phyloP scores from a whole-genome alignment of 805 yeast species.

The Brettanomyces anomalus region DNA sequence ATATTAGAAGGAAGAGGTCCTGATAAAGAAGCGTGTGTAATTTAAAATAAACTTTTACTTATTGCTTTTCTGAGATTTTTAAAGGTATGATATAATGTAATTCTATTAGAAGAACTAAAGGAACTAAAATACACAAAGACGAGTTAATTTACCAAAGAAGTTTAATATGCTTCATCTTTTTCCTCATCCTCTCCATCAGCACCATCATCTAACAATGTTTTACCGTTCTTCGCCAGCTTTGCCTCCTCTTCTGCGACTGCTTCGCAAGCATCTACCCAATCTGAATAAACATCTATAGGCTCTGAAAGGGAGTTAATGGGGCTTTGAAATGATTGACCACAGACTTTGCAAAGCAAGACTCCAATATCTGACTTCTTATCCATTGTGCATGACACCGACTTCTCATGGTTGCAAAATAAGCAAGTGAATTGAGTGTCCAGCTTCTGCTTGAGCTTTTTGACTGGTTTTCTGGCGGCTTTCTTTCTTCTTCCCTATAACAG shows the following conservation, averaged over 20 bases:
- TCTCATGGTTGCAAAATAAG: slow-evolving; percentile 91
- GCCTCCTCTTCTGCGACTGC: slow-evolving; percentile 65
- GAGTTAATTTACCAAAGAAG: not conserved
- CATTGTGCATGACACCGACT: slow-evolving; percentile 77
- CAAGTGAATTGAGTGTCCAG: slow-evolving; percentile 83
- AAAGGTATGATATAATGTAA: too few species aligned
- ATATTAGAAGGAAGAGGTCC: too few species aligned
- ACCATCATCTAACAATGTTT: slow-evolving; percentile 12
- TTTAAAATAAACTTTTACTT: too few species aligned
- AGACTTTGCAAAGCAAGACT: slow-evolving; percentile 76
- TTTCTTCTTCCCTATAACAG: slow-evolving; percentile 45
- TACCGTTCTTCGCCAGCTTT: slow-evolving; percentile 19
- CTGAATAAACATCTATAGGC: slow-evolving; percentile 91
- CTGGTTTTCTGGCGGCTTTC: slow-evolving; percentile 77
- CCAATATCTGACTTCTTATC: slow-evolving; percentile 86
- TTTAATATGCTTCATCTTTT: slow-evolving; percentile 1
- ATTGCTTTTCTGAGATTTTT: too few species aligned
- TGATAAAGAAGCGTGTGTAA: too few species aligned
- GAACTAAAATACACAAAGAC: not conserved
- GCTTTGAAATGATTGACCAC: slow-evolving; percentile 90
- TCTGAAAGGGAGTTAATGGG: slow-evolving; percentile 76
- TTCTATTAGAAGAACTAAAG: too few species aligned
- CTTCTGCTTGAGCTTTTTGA: slow-evolving; percentile 65
- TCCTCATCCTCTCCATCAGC: slow-evolving; percentile 14
- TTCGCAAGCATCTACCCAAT: slow-evolving; percentile 97